A percentile compares a stretch with the other conserved stretches of the same genome.
phyloP scores from a whole-genome alignment of 306 rosid species.

The Ceratonia siliqua region DNA sequence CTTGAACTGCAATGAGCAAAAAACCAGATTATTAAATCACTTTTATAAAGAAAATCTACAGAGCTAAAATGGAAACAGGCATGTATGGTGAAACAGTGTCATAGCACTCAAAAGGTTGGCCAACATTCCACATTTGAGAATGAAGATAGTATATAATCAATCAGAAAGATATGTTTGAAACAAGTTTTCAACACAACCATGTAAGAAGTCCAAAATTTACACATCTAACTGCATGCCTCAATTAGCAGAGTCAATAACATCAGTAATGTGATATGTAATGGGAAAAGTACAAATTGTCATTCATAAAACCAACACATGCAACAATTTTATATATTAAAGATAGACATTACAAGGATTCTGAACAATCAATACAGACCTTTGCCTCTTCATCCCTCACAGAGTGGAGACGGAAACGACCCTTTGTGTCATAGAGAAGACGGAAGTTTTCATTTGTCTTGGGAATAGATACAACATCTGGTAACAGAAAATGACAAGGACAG shows the following conservation, averaged over 20 bases:
- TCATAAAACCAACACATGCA: not conserved
- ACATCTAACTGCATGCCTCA: not conserved
- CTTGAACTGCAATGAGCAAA: conserved; percentile 45
- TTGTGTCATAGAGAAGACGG: conserved; percentile 74
- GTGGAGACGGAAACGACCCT: conserved; percentile 70
- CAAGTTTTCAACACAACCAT: not conserved
- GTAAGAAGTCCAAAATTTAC: not conserved
- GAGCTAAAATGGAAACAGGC: not conserved
- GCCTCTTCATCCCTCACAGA: conserved; percentile 77
- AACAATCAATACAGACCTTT: conserved; percentile 47
- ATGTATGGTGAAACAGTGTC: not conserved
- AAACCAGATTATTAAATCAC: not conserved
- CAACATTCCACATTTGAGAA: not conserved
- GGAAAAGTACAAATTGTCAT: not conserved
- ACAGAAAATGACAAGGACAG: not conserved
- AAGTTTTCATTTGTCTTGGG: conserved; percentile 70
- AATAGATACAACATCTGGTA: conserved; percentile 67
- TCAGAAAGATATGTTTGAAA: not conserved
- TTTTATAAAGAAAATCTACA: not conserved
- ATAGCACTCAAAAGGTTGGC: not conserved
- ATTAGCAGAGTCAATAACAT: not conserved
- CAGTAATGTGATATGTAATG: not conserved
- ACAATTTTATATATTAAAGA: not conserved
- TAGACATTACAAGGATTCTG: not conserved
- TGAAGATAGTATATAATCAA: not conserved